These are phyloP conservation scores for Ustilago crameri DNA, from an alignment of 1,284 basidiomycete genomes.

Conservation along the genomic window DNA sequence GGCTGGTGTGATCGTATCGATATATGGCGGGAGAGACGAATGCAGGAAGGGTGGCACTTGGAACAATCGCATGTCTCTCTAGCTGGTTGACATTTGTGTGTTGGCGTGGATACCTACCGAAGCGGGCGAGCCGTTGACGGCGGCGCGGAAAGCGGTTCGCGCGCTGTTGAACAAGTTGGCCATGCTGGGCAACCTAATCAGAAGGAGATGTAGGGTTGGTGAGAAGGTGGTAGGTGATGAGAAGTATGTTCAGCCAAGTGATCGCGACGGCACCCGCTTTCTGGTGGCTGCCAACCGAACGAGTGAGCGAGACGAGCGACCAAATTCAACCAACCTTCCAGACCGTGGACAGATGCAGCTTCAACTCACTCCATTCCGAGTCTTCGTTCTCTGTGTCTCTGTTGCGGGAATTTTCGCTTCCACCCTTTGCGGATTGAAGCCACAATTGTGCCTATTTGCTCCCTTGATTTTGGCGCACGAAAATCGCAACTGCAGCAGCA, in stretches of 20 bases:
- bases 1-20: too few relatives aligned
- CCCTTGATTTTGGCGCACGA: background rate
- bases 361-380: constrained; percentile 1
- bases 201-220: constrained; percentile 1
- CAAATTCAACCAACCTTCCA: background rate
- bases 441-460: constrained; percentile 14
- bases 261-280: background rate
- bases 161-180: constrained; percentile 55
- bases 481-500: background rate
- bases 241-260: constrained; percentile 3
- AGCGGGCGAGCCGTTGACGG: constrained; percentile 49
- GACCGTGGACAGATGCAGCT: too few relatives aligned
- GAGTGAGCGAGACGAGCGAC: constrained; percentile 1
- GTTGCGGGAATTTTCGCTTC: background rate
- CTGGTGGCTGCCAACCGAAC: constrained; percentile 6
- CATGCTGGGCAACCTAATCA: constrained; percentile 29
- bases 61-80: constrained; percentile 1
- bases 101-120: constrained; percentile 41
- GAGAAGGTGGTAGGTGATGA: constrained; percentile 7
- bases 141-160: constrained; percentile 48
- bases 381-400: background rate
- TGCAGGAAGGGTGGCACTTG: background rate
- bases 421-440: background rate
- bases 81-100: background rate
- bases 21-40: background rate